phyloP scores from a whole-genome alignment of 2,329 filamentous ascomycete species.

The Hirsutella rhossiliensis region DNA sequence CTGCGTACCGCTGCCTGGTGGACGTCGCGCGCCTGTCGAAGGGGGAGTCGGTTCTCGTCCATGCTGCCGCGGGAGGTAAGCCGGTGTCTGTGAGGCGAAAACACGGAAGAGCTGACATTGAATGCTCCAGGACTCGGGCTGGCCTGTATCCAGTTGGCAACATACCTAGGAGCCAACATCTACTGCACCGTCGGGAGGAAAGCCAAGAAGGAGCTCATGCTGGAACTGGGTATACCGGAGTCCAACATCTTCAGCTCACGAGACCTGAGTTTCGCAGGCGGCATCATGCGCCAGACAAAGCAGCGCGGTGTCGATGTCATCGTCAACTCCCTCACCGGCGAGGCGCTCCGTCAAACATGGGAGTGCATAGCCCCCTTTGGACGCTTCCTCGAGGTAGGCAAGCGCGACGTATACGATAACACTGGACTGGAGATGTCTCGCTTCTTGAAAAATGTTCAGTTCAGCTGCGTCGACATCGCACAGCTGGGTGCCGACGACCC shows the following conservation, averaged over 20 bases:
- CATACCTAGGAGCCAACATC: not conserved
- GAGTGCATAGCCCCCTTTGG: conserved; percentile 17
- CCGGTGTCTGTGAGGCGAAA: no score
- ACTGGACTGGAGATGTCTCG: conserved; percentile 21
- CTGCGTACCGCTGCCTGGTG: not conserved
- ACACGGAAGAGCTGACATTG: no score
- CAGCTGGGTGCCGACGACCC: not conserved
- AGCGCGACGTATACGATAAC: conserved; percentile 19
- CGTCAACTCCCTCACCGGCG: conserved; percentile 17
- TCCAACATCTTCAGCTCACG: conserved; percentile 20
- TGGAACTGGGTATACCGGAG: conserved; percentile 1
- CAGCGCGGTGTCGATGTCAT: conserved; percentile 19
- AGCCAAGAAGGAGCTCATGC: not conserved
- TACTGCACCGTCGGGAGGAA: not conserved
- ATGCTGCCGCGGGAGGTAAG: conserved; percentile 1
- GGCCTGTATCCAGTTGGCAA: not conserved
- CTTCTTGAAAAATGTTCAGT: conserved; percentile 20
- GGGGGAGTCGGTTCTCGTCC: conserved; percentile 1
- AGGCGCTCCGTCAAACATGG: conserved; percentile 16
- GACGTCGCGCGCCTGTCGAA: not conserved
- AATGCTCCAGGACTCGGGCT: not conserved
- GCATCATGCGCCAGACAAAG: conserved; percentile 11
- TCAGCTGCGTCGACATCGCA: conserved; percentile 24
- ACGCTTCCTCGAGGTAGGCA: conserved; percentile 21
- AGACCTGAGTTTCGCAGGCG: conserved; percentile 14